Conservation (phyloP, 139 green algal genomes). For the Gonium pectorale region DNA sequence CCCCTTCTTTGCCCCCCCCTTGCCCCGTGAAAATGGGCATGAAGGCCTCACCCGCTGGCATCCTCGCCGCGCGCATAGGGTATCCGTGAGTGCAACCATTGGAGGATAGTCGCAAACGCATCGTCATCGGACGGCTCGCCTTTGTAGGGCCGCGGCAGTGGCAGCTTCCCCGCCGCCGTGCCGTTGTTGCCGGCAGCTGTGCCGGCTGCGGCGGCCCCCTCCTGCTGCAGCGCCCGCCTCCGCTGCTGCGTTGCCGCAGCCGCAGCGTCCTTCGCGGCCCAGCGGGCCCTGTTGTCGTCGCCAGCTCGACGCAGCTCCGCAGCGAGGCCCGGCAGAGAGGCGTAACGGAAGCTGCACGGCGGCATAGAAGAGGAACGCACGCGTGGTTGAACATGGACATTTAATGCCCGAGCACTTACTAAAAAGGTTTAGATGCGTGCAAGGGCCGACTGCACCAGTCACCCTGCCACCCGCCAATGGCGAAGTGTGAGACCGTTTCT, state of each 20-base stretch:
- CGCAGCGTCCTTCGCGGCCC: neutral
- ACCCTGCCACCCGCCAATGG: too few relatives aligned
- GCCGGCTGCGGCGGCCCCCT: neutral
- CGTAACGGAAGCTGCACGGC: constrained; percentile 20
- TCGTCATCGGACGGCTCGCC: constrained; percentile 6
- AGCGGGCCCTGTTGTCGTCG: neutral
- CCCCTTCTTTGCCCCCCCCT: too few relatives aligned
- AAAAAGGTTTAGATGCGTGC: too few relatives aligned
- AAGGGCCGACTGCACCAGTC: too few relatives aligned
- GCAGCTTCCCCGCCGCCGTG: neutral
- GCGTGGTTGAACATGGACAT: too few relatives aligned
- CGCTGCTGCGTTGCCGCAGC: neutral
- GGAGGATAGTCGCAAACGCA: constrained; percentile 33
- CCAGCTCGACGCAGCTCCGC: neutral
- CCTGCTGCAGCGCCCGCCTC: neutral
- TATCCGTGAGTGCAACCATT: constrained; percentile 33
- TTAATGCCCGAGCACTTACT: too few relatives aligned
- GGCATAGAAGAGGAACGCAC: too few relatives aligned
- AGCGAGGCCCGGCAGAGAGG: neutral
- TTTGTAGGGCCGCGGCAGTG: constrained; percentile 2
- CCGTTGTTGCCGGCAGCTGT: neutral
- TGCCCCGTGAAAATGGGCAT: too few relatives aligned
- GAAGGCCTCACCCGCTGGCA: neutral
- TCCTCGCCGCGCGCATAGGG: neutral
- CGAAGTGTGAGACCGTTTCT: too few relatives aligned